Percentiles rank a stretch among this genome's conserved stretches.
phyloP scores from a whole-genome alignment of 2,329 filamentous ascomycete genomes.

The Alternaria sp. region DNA sequence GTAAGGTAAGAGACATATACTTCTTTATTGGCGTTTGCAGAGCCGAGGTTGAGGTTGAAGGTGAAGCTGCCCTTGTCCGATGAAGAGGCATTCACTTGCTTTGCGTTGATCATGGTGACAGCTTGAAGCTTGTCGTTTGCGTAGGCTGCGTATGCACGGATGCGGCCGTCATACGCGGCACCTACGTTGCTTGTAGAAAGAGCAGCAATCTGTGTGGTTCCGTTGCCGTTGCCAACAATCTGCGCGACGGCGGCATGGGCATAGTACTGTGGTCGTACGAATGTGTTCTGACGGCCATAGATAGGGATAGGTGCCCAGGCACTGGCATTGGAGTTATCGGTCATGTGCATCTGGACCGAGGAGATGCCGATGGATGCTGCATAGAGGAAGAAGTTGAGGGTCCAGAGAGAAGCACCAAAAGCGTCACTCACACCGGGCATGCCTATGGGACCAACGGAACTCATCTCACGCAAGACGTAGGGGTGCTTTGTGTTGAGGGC shows the following conservation, averaged over 20 bases:
- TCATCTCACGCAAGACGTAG: constrained; percentile 62
- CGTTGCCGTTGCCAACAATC: constrained; percentile 57
- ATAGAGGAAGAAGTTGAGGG: constrained; percentile 62
- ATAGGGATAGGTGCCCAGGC: constrained; percentile 59
- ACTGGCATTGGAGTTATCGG: constrained; percentile 60
- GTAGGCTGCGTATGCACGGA: constrained; percentile 58
- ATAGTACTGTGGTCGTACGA: constrained; percentile 61
- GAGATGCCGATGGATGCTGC: constrained; percentile 58
- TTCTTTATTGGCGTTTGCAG: constrained; percentile 51
- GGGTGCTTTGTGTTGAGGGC: constrained; percentile 54
- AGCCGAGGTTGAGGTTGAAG: constrained; percentile 53
- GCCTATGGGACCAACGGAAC: constrained; percentile 60
- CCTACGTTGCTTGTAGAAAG: constrained; percentile 45
- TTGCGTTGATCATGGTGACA: constrained; percentile 58
- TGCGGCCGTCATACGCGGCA: constrained; percentile 50
- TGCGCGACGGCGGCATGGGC: constrained; percentile 61
- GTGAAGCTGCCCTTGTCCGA: constrained; percentile 51
- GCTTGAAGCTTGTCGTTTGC: constrained; percentile 53
- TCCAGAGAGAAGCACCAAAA: constrained; percentile 61
- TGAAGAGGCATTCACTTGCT: constrained; percentile 52
- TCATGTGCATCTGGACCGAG: constrained; percentile 63
- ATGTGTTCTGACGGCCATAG: constrained; percentile 52
- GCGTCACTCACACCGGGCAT: constrained; percentile 57
- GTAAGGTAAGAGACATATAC: constrained; percentile 60
- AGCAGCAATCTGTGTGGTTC: constrained; percentile 55